A percentile compares a stretch with the other conserved stretches of the same genome.
These are phyloP conservation scores for Daldinia sp. DNA, from an alignment of 2,329 filamentous ascomycete genomes.

Conservation along the genomic window DNA sequence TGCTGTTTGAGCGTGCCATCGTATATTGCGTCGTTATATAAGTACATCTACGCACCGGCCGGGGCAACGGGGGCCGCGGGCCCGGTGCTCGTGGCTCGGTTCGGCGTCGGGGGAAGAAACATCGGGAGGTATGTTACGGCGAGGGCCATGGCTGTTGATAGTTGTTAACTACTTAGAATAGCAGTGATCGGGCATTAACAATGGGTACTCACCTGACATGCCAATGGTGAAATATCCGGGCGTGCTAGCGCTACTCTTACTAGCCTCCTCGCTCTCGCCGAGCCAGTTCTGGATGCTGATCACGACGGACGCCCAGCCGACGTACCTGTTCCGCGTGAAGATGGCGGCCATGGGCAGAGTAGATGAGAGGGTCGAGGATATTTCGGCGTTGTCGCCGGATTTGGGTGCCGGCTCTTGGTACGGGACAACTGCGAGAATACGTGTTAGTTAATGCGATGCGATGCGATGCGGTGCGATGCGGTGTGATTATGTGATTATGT, in stretches of 20 bases:
- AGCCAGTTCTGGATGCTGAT: slow-evolving; percentile 81
- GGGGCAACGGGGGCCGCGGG: slow-evolving; percentile 42
- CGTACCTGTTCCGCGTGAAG: slow-evolving; percentile 88
- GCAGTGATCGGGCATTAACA: background rate
- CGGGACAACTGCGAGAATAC: slow-evolving; percentile 73
- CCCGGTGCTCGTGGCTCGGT: slow-evolving; percentile 47
- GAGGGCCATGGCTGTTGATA: slow-evolving; percentile 66
- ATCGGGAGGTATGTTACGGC: slow-evolving; percentile 60
- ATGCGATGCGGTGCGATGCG: slow-evolving; percentile 8
- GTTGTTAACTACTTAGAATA: background rate
- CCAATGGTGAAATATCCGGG: slow-evolving; percentile 77
- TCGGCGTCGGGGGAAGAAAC: slow-evolving; percentile 55
- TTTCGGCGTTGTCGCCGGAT: slow-evolving; percentile 69
- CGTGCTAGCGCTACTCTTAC: slow-evolving; percentile 70
- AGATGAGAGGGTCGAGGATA: slow-evolving; percentile 74
- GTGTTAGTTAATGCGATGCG: slow-evolving; percentile 20
- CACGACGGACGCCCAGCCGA: slow-evolving; percentile 76
- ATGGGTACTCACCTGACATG: slow-evolving; percentile 73
- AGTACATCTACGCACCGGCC: slow-evolving; percentile 7
- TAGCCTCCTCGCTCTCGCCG: slow-evolving; percentile 73
- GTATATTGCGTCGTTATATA: background rate
- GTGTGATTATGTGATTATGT: background rate
- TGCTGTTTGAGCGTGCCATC: background rate
- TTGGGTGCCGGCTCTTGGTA: slow-evolving; percentile 79
- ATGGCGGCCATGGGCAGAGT: slow-evolving; percentile 96